A percentile compares a stretch with the other conserved stretches of the same genome.
Conservation (phyloP, 768 basidiomycete species). For the Trametes punicea region DNA sequence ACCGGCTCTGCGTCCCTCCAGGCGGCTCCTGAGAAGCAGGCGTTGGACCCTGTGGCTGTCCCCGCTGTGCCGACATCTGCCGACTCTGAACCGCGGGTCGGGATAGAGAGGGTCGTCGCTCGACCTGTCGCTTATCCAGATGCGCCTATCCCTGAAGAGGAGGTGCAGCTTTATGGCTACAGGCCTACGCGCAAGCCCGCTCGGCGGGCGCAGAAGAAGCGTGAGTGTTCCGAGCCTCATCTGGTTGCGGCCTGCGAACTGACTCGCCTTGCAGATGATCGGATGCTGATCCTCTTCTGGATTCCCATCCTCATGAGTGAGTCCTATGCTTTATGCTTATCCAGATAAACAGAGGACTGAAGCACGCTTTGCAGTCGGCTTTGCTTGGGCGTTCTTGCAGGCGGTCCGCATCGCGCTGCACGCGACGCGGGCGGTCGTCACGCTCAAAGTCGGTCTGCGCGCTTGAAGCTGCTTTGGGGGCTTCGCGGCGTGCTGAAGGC, state of each 20-base stretch:
- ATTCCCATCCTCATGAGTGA: slow-evolving; percentile 76
- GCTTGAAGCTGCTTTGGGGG: slow-evolving; percentile 12
- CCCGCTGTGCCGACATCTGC: slow-evolving; percentile 1
- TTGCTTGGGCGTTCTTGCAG: slow-evolving; percentile 34
- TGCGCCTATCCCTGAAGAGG: slow-evolving; percentile 54
- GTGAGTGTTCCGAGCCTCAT: slow-evolving; percentile 38
- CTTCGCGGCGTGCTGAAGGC: no score
- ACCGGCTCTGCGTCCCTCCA: slow-evolving; percentile 20
- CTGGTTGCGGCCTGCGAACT: not conserved
- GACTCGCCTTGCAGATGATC: slow-evolving; percentile 53
- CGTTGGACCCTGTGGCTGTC: slow-evolving; percentile 1
- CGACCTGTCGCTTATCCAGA: slow-evolving; percentile 42
- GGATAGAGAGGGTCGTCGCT: slow-evolving; percentile 33
- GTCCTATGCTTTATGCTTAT: slow-evolving; percentile 30
- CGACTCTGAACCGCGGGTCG: slow-evolving; percentile 20
- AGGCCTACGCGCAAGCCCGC: slow-evolving; percentile 45
- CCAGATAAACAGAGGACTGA: not conserved
- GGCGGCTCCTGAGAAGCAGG: slow-evolving; percentile 19
- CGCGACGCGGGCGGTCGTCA: slow-evolving; percentile 24
- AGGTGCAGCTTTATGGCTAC: slow-evolving; percentile 68
- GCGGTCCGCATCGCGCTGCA: slow-evolving; percentile 28
- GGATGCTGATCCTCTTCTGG: slow-evolving; percentile 85
- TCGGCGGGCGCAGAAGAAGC: slow-evolving; percentile 59
- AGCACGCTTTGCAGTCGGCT: slow-evolving; percentile 25
- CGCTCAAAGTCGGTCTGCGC: slow-evolving; percentile 24